Evolutionary conservation across 768 basidiomycete genomes (phyloP), one percentile per base, ranked within the genome.

Genomic region (Lyophyllum shimeji): DNA sequence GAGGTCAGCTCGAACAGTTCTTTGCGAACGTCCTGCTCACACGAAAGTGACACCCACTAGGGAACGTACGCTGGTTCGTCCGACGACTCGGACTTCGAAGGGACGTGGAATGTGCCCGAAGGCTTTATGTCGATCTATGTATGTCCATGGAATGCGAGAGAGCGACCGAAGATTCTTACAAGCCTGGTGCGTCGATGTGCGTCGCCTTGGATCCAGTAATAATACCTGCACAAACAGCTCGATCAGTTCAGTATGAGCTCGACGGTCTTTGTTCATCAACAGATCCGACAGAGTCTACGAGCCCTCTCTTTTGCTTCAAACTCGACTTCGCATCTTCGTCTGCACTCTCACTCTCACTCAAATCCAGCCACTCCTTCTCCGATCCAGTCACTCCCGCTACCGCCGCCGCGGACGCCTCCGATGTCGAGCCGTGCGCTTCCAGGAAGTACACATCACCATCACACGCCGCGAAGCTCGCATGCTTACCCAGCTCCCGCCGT

Each of bases 201-300:
- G 21, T 29, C 24, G 44, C 24, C 37, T 39, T 55, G 52, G 46
- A 29, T 34, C 52, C 48, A 23, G 53, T 33, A 21, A 42, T 46
- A 52, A 45, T 27, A 49, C 29, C 54, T 49, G 63, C 39, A n/a
- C 29, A 34, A 31, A 27, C 40, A 92, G 90, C 76, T 93, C 13
- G 89, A 93, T 66, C 82, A 80, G 63, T 93, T 93, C 66, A 78
- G 89, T 2, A 85, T 93, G 81, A 92, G 89, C 63, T 82, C 80
- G 6, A 82, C 82, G 40, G 69, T 89, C 46, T 71, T 76, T 29
- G 66, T 88, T 9, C 75, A 80, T 21, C 71, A 78, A 37, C 71
- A 74, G 25, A 66, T 73, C 18, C 75, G 74, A 29, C 69, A 72
- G 33, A 74, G 73, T 7, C 63, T 75, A 31, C 69, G 66, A 51